phyloP scores from a whole-genome alignment of 1,284 basidiomycete species.

The Thelephora terrestris region DNA sequence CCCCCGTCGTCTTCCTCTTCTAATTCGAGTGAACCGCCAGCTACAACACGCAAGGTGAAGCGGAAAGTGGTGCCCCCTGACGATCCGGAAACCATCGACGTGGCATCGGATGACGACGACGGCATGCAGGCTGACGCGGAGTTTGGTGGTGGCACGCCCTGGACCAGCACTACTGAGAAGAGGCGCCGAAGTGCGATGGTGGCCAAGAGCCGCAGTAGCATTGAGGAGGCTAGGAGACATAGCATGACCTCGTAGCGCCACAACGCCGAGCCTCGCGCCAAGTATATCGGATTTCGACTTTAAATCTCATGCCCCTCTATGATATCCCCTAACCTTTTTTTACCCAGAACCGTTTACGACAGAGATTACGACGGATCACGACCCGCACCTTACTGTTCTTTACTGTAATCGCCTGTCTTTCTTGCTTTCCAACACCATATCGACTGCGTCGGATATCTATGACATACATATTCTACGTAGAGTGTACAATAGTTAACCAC shows the following conservation, averaged over 20 bases:
- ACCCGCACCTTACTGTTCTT: neutral
- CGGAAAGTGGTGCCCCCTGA: slow-evolving; percentile 32
- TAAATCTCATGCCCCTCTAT: no score
- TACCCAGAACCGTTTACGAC: slow-evolving; percentile 10
- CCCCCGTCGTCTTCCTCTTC: slow-evolving; percentile 14
- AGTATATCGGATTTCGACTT: no score
- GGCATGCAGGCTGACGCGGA: slow-evolving; percentile 59
- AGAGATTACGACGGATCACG: no score
- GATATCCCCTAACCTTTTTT: no score
- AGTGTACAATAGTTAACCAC: no score
- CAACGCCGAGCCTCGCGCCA: neutral
- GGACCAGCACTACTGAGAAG: slow-evolving; percentile 25
- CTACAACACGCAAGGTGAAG: slow-evolving; percentile 32
- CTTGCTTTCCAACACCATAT: no score
- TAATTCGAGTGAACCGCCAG: slow-evolving; percentile 7
- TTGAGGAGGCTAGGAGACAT: slow-evolving; percentile 28
- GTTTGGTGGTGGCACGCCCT: slow-evolving; percentile 27
- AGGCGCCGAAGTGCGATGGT: slow-evolving; percentile 34
- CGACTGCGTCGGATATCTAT: no score
- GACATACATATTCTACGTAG: no score
- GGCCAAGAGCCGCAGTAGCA: slow-evolving; percentile 13
- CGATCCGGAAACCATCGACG: slow-evolving; percentile 23
- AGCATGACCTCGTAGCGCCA: slow-evolving; percentile 26
- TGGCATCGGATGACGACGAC: slow-evolving; percentile 48
- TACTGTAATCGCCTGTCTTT: neutral